Percentiles rank a stretch among this genome's conserved stretches.
phyloP scores from a whole-genome alignment of 2,329 filamentous ascomycete species.

The Fusarium brevicatenulatum region DNA sequence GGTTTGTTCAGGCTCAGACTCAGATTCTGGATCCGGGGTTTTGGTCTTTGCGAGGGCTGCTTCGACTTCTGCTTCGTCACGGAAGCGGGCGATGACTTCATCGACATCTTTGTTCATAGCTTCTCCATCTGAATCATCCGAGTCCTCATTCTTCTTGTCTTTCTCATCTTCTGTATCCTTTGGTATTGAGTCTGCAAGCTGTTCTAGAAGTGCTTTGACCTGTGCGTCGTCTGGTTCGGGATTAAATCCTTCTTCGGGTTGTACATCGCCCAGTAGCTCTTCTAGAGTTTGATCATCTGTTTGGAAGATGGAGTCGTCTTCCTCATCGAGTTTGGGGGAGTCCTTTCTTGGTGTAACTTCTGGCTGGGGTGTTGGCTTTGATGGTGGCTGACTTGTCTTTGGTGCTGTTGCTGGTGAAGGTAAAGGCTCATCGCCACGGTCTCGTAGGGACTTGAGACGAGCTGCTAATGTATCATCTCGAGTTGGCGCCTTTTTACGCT shows the following conservation, averaged over 20 bases:
- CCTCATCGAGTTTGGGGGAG: slow-evolving; percentile 41
- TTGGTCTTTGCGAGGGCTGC: slow-evolving; percentile 29
- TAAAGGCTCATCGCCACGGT: slow-evolving; percentile 48
- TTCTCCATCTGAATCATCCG: slow-evolving; percentile 63
- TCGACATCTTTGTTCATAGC: slow-evolving; percentile 57
- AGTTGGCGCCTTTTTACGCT: slow-evolving; percentile 55
- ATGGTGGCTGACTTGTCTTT: neutral
- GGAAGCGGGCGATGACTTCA: slow-evolving; percentile 56
- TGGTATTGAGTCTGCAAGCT: slow-evolving; percentile 49
- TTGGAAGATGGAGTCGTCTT: slow-evolving; percentile 53
- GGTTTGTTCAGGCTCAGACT: slow-evolving; percentile 11
- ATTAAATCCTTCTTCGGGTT: slow-evolving; percentile 46
- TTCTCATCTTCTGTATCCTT: slow-evolving; percentile 27
- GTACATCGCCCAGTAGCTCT: slow-evolving; percentile 60
- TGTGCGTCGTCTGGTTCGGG: slow-evolving; percentile 45
- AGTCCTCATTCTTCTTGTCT: slow-evolving; percentile 28
- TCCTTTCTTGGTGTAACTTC: neutral
- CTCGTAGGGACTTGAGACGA: slow-evolving; percentile 62
- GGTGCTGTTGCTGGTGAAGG: slow-evolving; percentile 19
- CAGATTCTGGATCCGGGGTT: slow-evolving; percentile 11
- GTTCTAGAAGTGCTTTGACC: slow-evolving; percentile 51
- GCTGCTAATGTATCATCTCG: slow-evolving; percentile 63
- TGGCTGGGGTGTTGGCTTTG: neutral
- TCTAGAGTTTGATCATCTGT: slow-evolving; percentile 64
- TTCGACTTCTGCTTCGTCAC: slow-evolving; percentile 58